Conservation (phyloP, 2,329 filamentous ascomycete species). For the Cryoendolithus antarcticus region DNA sequence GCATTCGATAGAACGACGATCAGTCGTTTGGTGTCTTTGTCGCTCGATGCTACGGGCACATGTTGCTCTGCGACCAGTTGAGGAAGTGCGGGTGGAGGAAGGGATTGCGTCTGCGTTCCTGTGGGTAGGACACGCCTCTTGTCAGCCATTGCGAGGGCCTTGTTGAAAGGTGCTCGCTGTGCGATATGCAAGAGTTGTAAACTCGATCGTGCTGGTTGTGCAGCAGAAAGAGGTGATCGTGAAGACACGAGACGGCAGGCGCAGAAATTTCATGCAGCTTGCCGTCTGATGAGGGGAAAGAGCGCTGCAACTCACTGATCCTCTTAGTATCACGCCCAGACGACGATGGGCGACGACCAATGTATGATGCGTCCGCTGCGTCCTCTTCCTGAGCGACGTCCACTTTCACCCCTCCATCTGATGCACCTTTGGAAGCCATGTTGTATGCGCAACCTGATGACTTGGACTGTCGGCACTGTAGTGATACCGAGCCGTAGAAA, state of each 20-base stretch:
- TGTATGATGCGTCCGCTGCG: slow-evolving; percentile 15
- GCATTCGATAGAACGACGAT: slow-evolving; percentile 97
- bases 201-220: slow-evolving; percentile 9
- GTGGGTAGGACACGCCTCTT: slow-evolving; percentile 7
- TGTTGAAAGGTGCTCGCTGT: slow-evolving; percentile 21
- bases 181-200: slow-evolving; percentile 7
- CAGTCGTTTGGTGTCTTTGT: slow-evolving; percentile 82
- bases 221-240: slow-evolving; percentile 4
- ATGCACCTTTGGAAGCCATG: no score
- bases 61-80: slow-evolving; percentile 91
- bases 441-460: no score
- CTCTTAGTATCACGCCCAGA: slow-evolving; percentile 23
- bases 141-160: slow-evolving; percentile 24
- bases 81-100: slow-evolving; percentile 80
- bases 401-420: no score
- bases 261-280: slow-evolving; percentile 1
- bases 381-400: slow-evolving; percentile 14
- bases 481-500: no score
- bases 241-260: no score
- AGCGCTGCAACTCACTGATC: slow-evolving; percentile 16
- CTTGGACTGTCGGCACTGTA: no score
- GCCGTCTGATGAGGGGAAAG: slow-evolving; percentile 4
- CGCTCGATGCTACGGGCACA: slow-evolving; percentile 65
- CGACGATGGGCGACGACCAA: slow-evolving; percentile 20
- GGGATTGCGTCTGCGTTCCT: slow-evolving; percentile 61